A percentile compares a stretch with the other conserved stretches of the same genome.
These are phyloP conservation scores for Daldinia childiae DNA, from an alignment of 495 filamentous ascomycete genomes.

Conservation along the genomic window DNA sequence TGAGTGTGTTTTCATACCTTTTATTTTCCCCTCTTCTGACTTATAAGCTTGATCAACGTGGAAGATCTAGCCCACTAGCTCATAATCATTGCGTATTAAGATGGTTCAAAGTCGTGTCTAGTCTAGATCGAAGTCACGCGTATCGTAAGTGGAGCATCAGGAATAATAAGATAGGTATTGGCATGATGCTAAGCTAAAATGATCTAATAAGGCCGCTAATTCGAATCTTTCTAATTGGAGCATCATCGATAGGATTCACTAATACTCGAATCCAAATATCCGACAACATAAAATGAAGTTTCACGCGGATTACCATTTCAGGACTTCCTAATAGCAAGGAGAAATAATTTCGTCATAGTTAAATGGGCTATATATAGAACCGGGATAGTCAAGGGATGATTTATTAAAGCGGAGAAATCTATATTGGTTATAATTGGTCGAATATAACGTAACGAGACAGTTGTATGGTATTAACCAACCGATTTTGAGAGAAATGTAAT, in stretches of 20 bases:
- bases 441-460: slow-evolving; percentile 5
- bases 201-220: not conserved
- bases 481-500: not conserved
- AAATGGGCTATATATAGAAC: slow-evolving; percentile 11
- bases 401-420: not conserved
- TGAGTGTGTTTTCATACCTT: not conserved
- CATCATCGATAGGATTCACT: not conserved
- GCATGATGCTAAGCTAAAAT: not conserved
- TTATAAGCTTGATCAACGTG: slow-evolving; percentile 6
- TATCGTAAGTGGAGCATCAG: not conserved
- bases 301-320: slow-evolving; percentile 1
- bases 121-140: slow-evolving; percentile 2
- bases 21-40: not conserved
- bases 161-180: not conserved
- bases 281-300: not conserved
- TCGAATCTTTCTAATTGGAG: not conserved
- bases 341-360: slow-evolving; percentile 3
- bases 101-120: not conserved
- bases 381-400: not conserved
- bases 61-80: not conserved
- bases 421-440: not conserved
- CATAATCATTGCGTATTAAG: not conserved
- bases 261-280: not conserved
- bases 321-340: not conserved
- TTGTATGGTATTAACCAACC: not conserved